Conservation (phyloP, 192 early-diverging fungal genomes). For the Lobosporangium transversale region DNA sequence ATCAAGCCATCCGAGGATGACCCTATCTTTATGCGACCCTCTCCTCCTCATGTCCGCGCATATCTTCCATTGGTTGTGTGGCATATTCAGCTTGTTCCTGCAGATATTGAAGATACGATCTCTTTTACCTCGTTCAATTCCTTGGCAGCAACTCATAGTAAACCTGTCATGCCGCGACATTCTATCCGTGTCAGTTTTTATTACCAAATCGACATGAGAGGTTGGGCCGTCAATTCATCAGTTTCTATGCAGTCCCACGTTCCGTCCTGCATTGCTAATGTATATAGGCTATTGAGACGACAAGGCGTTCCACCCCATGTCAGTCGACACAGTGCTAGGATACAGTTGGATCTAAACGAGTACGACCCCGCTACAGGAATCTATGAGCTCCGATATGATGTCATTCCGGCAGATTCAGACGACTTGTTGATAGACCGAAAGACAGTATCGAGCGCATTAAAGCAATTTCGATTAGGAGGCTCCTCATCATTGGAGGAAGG, state of each 20-base stretch:
- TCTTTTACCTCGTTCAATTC: constrained; percentile 53
- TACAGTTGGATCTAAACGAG: constrained; percentile 52
- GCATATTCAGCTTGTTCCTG: constrained; percentile 48
- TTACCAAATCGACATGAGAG: constrained; percentile 53
- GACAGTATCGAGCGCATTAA: constrained; percentile 31
- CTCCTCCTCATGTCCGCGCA: constrained; percentile 52
- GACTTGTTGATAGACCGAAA: constrained; percentile 18
- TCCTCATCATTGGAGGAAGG: constrained; percentile 10
- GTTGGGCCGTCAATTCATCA: constrained; percentile 53
- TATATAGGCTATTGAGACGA: constrained; percentile 36
- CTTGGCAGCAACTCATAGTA: constrained; percentile 39
- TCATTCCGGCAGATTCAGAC: constrained; percentile 37
- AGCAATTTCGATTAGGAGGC: constrained; percentile 28
- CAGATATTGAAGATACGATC: constrained; percentile 48
- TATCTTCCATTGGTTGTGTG: constrained; percentile 50
- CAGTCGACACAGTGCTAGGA: constrained; percentile 44
- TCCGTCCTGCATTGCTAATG: constrained; percentile 50
- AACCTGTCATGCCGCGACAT: constrained; percentile 50
- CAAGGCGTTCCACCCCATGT: constrained; percentile 52
- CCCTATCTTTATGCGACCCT: constrained; percentile 53
- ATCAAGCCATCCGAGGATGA: constrained; percentile 51
- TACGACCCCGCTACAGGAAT: constrained; percentile 49
- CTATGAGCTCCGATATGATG: constrained; percentile 54
- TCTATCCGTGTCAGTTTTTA: constrained; percentile 55
- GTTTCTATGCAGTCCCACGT: constrained; percentile 54